Conservation (phyloP, 176 grass and related monocot species). For the Echinochloa phyllopogon region DNA sequence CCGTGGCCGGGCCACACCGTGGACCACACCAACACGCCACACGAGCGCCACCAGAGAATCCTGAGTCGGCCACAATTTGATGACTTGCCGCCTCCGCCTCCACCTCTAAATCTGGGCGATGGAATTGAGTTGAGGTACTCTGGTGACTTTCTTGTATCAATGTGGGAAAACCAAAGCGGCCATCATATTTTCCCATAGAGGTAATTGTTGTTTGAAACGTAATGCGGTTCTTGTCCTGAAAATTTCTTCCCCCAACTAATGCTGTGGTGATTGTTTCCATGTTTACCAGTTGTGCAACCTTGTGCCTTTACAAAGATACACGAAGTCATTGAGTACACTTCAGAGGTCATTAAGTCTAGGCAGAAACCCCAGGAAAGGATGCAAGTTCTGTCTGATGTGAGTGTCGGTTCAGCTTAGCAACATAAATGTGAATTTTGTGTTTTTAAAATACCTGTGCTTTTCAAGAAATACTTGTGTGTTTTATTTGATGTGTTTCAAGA, state of each 20-base stretch:
- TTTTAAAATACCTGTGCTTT: too few relatives aligned
- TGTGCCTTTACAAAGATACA: conserved; percentile 80
- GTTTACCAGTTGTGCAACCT: conserved; percentile 63
- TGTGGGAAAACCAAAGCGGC: conserved; percentile 87
- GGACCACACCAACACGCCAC: too few relatives aligned
- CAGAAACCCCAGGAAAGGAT: conserved; percentile 94
- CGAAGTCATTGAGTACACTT: conserved; percentile 65
- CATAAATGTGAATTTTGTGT: too few relatives aligned
- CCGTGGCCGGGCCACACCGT: too few relatives aligned
- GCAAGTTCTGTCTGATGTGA: conserved; percentile 65
- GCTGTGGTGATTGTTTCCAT: conserved; percentile 16
- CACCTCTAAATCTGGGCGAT: too few relatives aligned
- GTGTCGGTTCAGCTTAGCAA: background rate
- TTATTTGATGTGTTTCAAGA: too few relatives aligned
- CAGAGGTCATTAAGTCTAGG: conserved; percentile 85
- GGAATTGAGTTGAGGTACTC: conserved; percentile 68
- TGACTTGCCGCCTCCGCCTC: too few relatives aligned
- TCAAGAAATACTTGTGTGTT: too few relatives aligned
- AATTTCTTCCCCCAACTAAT: conserved; percentile 7
- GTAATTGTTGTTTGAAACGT: conserved; percentile 28
- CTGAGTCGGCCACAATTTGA: too few relatives aligned
- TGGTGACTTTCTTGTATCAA: conserved; percentile 83
- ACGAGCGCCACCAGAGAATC: too few relatives aligned
- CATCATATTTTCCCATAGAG: conserved; percentile 78
- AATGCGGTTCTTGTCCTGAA: background rate